These are phyloP conservation scores for Psilocybe subaeruginosa DNA, from an alignment of 768 basidiomycete genomes.

Conservation along the genomic window DNA sequence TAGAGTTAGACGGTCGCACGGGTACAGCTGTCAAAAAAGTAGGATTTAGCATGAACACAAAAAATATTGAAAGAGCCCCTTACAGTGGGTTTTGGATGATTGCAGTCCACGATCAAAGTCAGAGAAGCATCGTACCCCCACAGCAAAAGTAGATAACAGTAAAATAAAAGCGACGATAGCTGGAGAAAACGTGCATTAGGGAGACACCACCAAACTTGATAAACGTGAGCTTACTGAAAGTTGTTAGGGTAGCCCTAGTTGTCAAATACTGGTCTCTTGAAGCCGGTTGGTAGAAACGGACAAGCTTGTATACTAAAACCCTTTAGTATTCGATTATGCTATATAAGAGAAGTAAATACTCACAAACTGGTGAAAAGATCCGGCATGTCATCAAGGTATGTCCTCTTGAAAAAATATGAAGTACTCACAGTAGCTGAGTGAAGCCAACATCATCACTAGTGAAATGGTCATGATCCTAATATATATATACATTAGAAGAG, in stretches of 20 bases:
- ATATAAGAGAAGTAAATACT: background rate
- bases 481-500: slow-evolving; percentile 5
- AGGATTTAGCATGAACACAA: slow-evolving; percentile 25
- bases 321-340: background rate
- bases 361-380: slow-evolving; percentile 37
- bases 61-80: slow-evolving; percentile 37
- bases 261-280: slow-evolving; percentile 60
- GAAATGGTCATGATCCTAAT: slow-evolving; percentile 72
- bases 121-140: slow-evolving; percentile 78
- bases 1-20: slow-evolving; percentile 46
- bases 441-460: slow-evolving; percentile 77
- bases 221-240: slow-evolving; percentile 61
- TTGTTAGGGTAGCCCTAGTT: slow-evolving; percentile 79
- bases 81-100: slow-evolving; percentile 75
- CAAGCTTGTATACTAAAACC: slow-evolving; percentile 76
- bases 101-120: slow-evolving; percentile 85
- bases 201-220: background rate
- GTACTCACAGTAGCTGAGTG: slow-evolving; percentile 76
- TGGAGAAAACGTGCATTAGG: slow-evolving; percentile 27
- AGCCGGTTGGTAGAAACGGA: slow-evolving; percentile 73
- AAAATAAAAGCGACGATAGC: slow-evolving; percentile 79
- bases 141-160: slow-evolving; percentile 70
- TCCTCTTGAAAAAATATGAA: background rate
- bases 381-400: background rate
- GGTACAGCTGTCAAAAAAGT: slow-evolving; percentile 45